Conservation (phyloP, 2,329 filamentous ascomycete genomes). For the Ascocoryne sarcoides region DNA sequence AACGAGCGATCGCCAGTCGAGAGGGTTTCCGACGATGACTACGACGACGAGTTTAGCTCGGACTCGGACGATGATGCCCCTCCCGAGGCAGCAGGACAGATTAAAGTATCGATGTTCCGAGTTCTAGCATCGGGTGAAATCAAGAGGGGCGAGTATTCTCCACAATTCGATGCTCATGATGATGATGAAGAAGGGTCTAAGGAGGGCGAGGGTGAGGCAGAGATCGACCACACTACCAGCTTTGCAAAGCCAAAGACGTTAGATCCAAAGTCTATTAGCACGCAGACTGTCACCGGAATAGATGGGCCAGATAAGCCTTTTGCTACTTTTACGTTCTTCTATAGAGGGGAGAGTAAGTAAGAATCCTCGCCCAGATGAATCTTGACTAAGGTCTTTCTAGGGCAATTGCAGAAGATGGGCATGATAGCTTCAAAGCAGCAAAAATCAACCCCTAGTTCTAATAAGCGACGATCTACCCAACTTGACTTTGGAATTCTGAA, state of each 20-base stretch:
- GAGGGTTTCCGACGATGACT: constrained; percentile 49
- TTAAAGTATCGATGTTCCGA: constrained; percentile 94
- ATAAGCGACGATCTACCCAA: constrained; percentile 74
- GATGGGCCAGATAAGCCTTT: constrained; percentile 95
- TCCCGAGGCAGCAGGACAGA: constrained; percentile 91
- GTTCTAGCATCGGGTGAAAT: constrained; percentile 94
- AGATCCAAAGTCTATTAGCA: constrained; percentile 95
- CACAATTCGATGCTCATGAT: constrained; percentile 94
- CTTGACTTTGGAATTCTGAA: constrained; percentile 79
- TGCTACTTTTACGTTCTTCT: constrained; percentile 95
- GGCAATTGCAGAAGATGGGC: constrained; percentile 94
- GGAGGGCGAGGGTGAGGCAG: constrained; percentile 51
- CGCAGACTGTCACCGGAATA: constrained; percentile 97
- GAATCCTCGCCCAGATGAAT: neutral
- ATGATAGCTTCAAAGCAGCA: constrained; percentile 65
- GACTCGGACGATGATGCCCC: constrained; percentile 74
- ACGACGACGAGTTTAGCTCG: constrained; percentile 68
- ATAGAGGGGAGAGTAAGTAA: constrained; percentile 81
- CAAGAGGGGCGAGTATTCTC: constrained; percentile 95
- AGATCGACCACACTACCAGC: constrained; percentile 93
- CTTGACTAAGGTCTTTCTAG: constrained; percentile 36
- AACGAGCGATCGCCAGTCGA: constrained; percentile 70
- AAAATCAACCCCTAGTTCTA: constrained; percentile 49
- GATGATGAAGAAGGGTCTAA: constrained; percentile 63
- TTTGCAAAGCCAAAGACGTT: constrained; percentile 95